These are phyloP conservation scores for Plectosphaerella sp. DNA, from an alignment of 2,329 filamentous ascomycete species.

Conservation along the genomic window DNA sequence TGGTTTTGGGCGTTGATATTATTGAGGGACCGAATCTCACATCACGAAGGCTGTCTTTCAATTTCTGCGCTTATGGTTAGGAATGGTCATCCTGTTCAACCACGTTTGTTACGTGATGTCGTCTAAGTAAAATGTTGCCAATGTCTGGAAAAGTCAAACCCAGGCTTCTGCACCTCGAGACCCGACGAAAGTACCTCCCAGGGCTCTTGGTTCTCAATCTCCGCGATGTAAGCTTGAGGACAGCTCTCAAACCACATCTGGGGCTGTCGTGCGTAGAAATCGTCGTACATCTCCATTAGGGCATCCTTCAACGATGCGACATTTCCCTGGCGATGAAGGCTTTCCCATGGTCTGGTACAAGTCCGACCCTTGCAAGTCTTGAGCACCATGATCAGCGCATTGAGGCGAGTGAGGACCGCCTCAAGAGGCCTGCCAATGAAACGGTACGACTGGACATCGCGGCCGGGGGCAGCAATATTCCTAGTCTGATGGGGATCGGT, in stretches of 20 bases:
- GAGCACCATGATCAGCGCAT: conserved; percentile 9
- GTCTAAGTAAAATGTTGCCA: neutral
- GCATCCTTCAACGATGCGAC: conserved; percentile 44
- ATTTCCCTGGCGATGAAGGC: conserved; percentile 1
- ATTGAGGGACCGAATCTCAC: too few relatives aligned
- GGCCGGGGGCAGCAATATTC: neutral
- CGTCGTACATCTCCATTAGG: conserved; percentile 22
- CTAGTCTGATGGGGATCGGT: neutral
- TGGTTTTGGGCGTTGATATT: neutral
- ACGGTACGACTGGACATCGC: neutral
- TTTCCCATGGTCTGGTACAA: conserved; percentile 7
- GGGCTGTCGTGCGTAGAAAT: conserved; percentile 1
- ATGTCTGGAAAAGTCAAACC: neutral
- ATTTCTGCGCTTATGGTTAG: too few relatives aligned
- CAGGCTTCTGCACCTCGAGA: neutral
- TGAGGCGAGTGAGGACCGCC: conserved; percentile 5
- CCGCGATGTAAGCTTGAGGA: neutral
- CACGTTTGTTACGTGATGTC: too few relatives aligned
- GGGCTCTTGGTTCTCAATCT: neutral
- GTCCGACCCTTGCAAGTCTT: conserved; percentile 7
- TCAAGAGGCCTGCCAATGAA: conserved; percentile 2
- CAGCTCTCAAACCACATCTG: neutral
- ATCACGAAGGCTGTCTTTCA: neutral
- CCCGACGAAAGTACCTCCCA: neutral
- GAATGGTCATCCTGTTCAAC: too few relatives aligned